Evolutionary conservation across 2,329 filamentous ascomycete genomes (phyloP).

Genomic region (Pestalotiopsis sp.): DNA sequence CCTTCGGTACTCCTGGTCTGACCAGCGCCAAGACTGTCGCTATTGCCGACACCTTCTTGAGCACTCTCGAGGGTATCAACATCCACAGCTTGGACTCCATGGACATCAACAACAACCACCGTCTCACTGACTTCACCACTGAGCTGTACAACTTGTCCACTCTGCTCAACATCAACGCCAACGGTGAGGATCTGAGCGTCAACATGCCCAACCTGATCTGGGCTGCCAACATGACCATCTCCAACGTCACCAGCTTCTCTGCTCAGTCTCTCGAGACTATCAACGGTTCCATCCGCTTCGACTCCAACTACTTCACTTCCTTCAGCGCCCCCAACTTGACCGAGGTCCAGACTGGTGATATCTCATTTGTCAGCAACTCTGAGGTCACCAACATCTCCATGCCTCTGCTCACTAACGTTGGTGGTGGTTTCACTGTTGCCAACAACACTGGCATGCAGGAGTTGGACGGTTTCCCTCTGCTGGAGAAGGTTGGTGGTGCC

Average conservation of each 20-base stretch:
- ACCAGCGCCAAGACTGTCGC: constrained; percentile 67
- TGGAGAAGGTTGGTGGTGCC: constrained; percentile 75
- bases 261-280: constrained; percentile 74
- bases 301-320: constrained; percentile 71
- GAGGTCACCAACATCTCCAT: constrained; percentile 75
- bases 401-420: constrained; percentile 67
- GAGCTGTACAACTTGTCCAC: constrained; percentile 76
- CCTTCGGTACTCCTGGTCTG: constrained; percentile 59
- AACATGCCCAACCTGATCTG: constrained; percentile 77
- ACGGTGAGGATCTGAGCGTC: constrained; percentile 72
- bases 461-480: constrained; percentile 68
- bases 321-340: constrained; percentile 74
- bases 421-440: constrained; percentile 78
- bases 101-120: constrained; percentile 88
- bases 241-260: constrained; percentile 75
- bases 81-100: constrained; percentile 72
- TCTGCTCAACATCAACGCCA: constrained; percentile 75
- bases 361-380: constrained; percentile 67
- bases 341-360: constrained; percentile 56
- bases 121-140: constrained; percentile 75
- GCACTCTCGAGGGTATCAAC: constrained; percentile 78
- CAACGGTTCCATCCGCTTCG: constrained; percentile 81
- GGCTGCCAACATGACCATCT: constrained; percentile 80
- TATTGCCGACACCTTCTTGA: constrained; percentile 86
- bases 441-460: constrained; percentile 80